Evolutionary conservation across 352 stramenopile species (phyloP).

Genomic region (Pythium folliculosum): DNA sequence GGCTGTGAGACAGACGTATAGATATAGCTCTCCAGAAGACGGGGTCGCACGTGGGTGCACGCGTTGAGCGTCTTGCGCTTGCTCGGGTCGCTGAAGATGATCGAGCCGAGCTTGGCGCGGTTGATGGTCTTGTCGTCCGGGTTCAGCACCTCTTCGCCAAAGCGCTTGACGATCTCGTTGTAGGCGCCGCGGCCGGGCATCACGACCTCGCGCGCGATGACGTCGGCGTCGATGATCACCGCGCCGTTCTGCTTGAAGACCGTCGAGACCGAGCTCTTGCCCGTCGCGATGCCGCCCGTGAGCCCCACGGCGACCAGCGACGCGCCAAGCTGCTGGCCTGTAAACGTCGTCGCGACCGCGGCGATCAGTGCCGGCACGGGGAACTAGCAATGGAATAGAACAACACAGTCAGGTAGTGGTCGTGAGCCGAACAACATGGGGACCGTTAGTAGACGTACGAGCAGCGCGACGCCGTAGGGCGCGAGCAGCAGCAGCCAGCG

Average conservation of each 20-base stretch:
- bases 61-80: constrained; percentile 79
- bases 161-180: constrained; percentile 72
- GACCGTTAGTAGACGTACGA: too few species aligned
- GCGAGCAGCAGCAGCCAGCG: constrained; percentile 46
- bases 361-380: constrained; percentile 33
- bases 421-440: too few species aligned
- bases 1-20: not conserved
- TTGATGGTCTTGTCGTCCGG: constrained; percentile 75
- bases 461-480: constrained; percentile 28
- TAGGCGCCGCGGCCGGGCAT: constrained; percentile 72
- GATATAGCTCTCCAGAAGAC: not conserved
- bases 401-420: too few species aligned
- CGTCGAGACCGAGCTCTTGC: constrained; percentile 83
- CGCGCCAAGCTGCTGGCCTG: constrained; percentile 48
- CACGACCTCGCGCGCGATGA: constrained; percentile 78
- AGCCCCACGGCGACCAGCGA: constrained; percentile 77
- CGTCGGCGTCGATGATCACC: constrained; percentile 82
- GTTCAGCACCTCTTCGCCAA: constrained; percentile 75
- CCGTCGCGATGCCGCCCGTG: constrained; percentile 82
- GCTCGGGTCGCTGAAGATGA: constrained; percentile 79
- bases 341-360: constrained; percentile 33
- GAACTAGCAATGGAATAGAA: constrained; percentile 32
- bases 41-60: constrained; percentile 60
- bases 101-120: constrained; percentile 77
- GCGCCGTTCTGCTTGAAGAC: constrained; percentile 55